Base-by-base conservation (phyloP, 306 rosid genomes). In the Cucurbita ficifolia region DNA sequence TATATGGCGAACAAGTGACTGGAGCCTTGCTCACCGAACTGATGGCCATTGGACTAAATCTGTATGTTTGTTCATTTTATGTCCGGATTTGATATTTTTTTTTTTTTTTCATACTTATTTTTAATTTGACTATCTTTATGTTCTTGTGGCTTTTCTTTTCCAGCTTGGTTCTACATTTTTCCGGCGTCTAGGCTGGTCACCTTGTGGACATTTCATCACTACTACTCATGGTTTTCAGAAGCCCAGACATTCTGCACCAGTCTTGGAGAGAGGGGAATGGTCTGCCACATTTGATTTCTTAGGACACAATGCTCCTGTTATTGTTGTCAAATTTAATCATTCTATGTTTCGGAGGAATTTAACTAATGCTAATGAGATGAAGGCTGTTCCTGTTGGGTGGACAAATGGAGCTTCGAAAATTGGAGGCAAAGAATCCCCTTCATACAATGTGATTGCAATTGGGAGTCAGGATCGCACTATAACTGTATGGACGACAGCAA, bases 221-320 rank as follows among this genome's bases (percentile, higher is more conserved):
- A 94, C 99, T 42, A 94, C 99, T 50, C 99, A 94, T 74, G 99
- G 99, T 63, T 94, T 91, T 81, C 97, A 94, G 89, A 94, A 94
- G 87, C 99, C 99, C 19, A 91, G 99, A 86, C 99, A 94, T 82
- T 94, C 99, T 68, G 99, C 99, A 13, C 99, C 99, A 38, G 99
- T 94, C 73, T 86, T 94, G 18, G 99, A 94, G 86, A 91, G 99
- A 85, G 99, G 97, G 80, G 99, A 91, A 76, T 94, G 99, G 99
- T 85, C 99, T 69, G 99, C 97, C 35, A 94, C 99, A 48, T 94
- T 94, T 89, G 99, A 94, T 81, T 94, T 94, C 81, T 78, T 94
- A 75, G 99, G 99, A 71, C 97, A 94, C 83, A 94, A 89, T 84
- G 99, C 99, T 76, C 99, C 99, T 1, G 83, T 94, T 73, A 94